Base-by-base conservation (phyloP, 2,329 filamentous ascomycete genomes). In the Massarina eburnea region DNA sequence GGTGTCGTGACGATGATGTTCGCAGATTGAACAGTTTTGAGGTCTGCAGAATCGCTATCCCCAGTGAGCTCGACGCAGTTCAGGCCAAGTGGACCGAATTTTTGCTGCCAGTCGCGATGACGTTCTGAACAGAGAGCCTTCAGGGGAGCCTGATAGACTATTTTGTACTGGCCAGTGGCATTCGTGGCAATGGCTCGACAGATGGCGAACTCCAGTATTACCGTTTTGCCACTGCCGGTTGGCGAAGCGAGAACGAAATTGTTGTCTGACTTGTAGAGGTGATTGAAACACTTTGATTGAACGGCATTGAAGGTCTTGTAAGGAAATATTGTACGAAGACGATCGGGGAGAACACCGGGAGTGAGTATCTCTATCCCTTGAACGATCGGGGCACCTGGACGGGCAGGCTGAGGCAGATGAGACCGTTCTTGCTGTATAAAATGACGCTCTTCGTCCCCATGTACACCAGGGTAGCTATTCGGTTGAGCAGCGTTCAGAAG, bases 1-100 rank as follows among this genome's bases (percentile, higher is more conserved):
- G 90, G 89, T 0, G 89, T 95, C 0, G 90, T 94, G 51, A 95
- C 80, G 54, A 95, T 92, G 52, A 95, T 88, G 37, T 84, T 85
- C 3, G 89, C 89, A 55, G 77, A 82, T 49, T 89, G 84, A 5
- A 92, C 85, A 43, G 79, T 81, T 18, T 77, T 76, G 48, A 91
- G 76, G 54, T 91, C 83, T 4, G 73, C 70, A 41, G 80, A 75
- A 29, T 88, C 84, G 0, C 88, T 91, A 62, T 95, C 90, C 1
- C 90, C 89, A 3, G 90, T 95, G 46, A 95, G 76, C 64, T 94
- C 89, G 3, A 84, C 84, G 62, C 86, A 89, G 46, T 80, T 75
- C 12, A 94, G 70, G 17, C 82, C 83, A 47, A 94, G 72, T 12
- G 79, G 73, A 19, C 74, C 75, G 60, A 95, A 92, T 58, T 91